These are phyloP conservation scores for Cnidoscolus chayamansa DNA, from an alignment of 441 rosid genomes.

Conservation along the genomic window DNA sequence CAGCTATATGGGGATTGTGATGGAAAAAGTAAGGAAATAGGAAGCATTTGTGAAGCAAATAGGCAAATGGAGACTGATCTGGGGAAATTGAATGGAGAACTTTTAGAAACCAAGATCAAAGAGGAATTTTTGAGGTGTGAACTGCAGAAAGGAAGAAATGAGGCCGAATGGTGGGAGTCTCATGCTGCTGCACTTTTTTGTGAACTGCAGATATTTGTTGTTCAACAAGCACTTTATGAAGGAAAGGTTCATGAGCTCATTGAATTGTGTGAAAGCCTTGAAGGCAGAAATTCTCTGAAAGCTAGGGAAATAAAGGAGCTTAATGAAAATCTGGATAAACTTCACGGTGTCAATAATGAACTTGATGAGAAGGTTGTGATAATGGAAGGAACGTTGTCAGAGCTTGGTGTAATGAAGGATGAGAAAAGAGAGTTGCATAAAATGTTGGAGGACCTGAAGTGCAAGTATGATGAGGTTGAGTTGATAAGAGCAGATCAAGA, in stretches of 20 bases:
- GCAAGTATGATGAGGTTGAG: slow-evolving; percentile 53
- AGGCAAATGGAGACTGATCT: slow-evolving; percentile 45
- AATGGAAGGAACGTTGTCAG: slow-evolving; percentile 37
- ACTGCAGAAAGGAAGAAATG: slow-evolving; percentile 44
- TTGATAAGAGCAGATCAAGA: slow-evolving; percentile 43
- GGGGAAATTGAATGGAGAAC: slow-evolving; percentile 38
- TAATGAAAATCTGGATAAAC: slow-evolving; percentile 39
- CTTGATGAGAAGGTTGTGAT: slow-evolving; percentile 50
- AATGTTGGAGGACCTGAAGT: slow-evolving; percentile 48
- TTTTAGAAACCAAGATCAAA: slow-evolving; percentile 43
- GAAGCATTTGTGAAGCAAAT: slow-evolving; percentile 38
- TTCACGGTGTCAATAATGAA: slow-evolving; percentile 42
- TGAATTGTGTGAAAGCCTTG: slow-evolving; percentile 44
- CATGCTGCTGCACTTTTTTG: slow-evolving; percentile 46
- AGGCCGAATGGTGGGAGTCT: slow-evolving; percentile 53
- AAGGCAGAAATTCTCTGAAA: slow-evolving; percentile 6
- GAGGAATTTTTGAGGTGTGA: slow-evolving; percentile 52
- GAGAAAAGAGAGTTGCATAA: slow-evolving; percentile 48
- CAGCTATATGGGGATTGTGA: slow-evolving; percentile 51
- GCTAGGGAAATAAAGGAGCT: slow-evolving; percentile 39
- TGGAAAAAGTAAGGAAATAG: slow-evolving; percentile 43
- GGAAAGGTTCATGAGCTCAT: slow-evolving; percentile 54
- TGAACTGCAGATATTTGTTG: slow-evolving; percentile 51
- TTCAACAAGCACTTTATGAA: slow-evolving; percentile 55
- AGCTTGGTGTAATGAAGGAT: neutral